A percentile compares a stretch with the other conserved stretches of the same genome.
phyloP scores from a whole-genome alignment of 768 basidiomycete species.

The Rhodotorula sphaerocarpa region DNA sequence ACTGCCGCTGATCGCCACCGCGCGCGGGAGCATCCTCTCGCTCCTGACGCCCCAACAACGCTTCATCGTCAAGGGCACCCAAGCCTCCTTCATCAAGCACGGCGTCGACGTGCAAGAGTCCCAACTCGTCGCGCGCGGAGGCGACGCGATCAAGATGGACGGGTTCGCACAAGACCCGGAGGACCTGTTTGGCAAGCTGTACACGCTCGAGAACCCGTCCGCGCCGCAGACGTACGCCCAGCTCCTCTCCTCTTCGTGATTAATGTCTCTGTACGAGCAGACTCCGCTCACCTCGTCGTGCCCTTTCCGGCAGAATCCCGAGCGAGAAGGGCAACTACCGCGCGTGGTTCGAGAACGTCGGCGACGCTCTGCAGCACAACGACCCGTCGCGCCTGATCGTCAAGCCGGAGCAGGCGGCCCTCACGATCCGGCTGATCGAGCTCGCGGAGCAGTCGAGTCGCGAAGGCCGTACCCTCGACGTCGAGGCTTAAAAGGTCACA shows the following conservation, averaged over 20 bases:
- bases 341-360: conserved; percentile 44
- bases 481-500: not conserved
- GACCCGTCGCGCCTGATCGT: conserved; percentile 41
- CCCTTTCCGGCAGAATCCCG: conserved; percentile 36
- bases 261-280: too few relatives aligned
- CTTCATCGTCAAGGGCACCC: conserved; percentile 53
- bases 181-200: conserved; percentile 2
- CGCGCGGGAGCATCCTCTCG: conserved; percentile 63
- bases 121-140: conserved; percentile 53
- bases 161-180: conserved; percentile 48
- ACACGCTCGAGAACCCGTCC: not conserved
- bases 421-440: conserved; percentile 69
- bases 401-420: conserved; percentile 64
- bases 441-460: conserved; percentile 59
- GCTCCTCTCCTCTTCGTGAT: not conserved
- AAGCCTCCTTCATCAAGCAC: conserved; percentile 50
- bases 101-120: conserved; percentile 74
- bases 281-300: not conserved
- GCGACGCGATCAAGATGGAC: conserved; percentile 42
- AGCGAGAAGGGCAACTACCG: conserved; percentile 55
- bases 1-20: conserved; percentile 56
- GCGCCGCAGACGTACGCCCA: not conserved
- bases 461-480: conserved; percentile 52
- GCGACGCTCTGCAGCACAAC: conserved; percentile 47
- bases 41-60: conserved; percentile 60